Conservation (phyloP, 352 stramenopile genomes). For the Pythium rhizo-oryzae region DNA sequence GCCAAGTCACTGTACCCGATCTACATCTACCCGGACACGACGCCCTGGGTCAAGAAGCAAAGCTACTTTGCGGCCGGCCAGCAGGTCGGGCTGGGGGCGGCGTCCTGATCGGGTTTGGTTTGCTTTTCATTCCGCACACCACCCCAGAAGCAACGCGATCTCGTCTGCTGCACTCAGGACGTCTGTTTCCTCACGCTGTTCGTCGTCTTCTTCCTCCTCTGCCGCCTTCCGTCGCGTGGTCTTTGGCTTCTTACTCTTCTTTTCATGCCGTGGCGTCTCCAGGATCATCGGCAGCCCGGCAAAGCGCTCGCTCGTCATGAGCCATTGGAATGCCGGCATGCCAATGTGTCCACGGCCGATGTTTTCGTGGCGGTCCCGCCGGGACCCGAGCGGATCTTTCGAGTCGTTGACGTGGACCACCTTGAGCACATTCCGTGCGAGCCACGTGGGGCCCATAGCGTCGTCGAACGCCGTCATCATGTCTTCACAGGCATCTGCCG, state of each 20-base stretch:
- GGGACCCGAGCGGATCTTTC: conserved; percentile 31
- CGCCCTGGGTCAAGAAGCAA: conserved; percentile 56
- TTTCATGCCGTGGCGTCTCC: conserved; percentile 35
- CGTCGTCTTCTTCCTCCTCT: neutral
- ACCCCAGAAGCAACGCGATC: conserved; percentile 1
- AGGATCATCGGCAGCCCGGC: conserved; percentile 43
- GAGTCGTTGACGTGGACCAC: conserved; percentile 57
- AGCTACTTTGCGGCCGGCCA: conserved; percentile 59
- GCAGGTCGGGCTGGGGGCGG: conserved; percentile 34
- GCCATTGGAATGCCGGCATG: conserved; percentile 37
- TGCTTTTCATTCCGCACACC: conserved; percentile 24
- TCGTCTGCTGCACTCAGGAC: neutral
- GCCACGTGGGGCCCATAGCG: conserved; percentile 33
- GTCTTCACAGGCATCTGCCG: conserved; percentile 27
- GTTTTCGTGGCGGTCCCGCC: conserved; percentile 43
- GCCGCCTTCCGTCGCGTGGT: neutral
- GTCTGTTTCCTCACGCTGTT: neutral
- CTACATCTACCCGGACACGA: conserved; percentile 78
- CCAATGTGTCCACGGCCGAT: conserved; percentile 41
- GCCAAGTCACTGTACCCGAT: conserved; percentile 59
- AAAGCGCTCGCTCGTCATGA: conserved; percentile 45
- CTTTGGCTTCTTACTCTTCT: conserved; percentile 1
- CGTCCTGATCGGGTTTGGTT: too few relatives aligned
- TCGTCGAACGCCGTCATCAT: conserved; percentile 40
- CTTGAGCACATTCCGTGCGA: conserved; percentile 31